phyloP scores from a whole-genome alignment of 2,329 filamentous ascomycete genomes.

The Penicillium vulpinum region DNA sequence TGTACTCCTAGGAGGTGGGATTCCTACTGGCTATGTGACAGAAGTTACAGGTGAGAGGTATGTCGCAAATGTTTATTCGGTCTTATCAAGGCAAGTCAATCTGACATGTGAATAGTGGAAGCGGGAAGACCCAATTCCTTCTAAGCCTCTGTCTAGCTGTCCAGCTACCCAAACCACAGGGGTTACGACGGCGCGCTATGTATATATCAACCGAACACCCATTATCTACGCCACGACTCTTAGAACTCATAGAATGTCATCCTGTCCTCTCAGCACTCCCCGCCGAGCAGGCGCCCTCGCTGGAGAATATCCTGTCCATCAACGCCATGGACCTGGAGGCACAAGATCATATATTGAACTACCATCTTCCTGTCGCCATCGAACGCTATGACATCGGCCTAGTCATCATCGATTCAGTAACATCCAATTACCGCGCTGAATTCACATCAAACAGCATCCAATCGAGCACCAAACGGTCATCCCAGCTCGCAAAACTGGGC shows the following conservation, averaged over 20 bases:
- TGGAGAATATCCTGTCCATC: constrained; percentile 76
- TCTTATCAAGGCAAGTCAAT: background rate
- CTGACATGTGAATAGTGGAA: constrained; percentile 57
- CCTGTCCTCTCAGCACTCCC: constrained; percentile 56
- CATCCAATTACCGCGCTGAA: constrained; percentile 93
- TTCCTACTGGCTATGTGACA: constrained; percentile 77
- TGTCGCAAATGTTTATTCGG: constrained; percentile 7
- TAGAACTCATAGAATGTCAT: constrained; percentile 72
- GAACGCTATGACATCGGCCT: constrained; percentile 74
- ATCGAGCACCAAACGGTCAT: constrained; percentile 70
- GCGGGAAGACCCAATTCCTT: constrained; percentile 92
- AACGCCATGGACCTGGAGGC: constrained; percentile 86
- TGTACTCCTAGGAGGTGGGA: constrained; percentile 69
- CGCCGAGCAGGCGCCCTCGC: constrained; percentile 55
- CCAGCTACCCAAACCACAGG: constrained; percentile 74
- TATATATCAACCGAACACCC: constrained; percentile 94
- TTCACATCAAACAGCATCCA: constrained; percentile 48
- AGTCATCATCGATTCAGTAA: constrained; percentile 84
- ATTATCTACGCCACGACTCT: constrained; percentile 76
- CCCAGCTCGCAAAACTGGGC: constrained; percentile 74
- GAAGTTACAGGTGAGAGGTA: constrained; percentile 90
- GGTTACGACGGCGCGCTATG: constrained; percentile 71
- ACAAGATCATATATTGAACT: constrained; percentile 91
- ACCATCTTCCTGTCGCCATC: constrained; percentile 85
- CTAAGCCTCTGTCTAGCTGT: constrained; percentile 79